Evolutionary conservation across 495 filamentous ascomycete species (phyloP), one percentile per base, ranked within the genome.

Genomic region (Penicillium silybi): DNA sequence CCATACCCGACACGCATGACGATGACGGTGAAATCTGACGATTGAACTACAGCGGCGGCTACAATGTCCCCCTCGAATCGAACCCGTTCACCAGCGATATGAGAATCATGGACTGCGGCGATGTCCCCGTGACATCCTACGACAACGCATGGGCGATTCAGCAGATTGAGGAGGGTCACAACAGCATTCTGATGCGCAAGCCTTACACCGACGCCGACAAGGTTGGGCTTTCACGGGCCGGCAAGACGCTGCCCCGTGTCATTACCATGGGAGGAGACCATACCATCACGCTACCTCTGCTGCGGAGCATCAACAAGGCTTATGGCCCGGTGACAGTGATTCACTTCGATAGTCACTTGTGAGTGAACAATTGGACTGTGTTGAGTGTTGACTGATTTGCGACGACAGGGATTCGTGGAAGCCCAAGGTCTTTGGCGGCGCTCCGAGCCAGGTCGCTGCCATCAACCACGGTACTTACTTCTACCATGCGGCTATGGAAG

Each of bases 391-490:
- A 19, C 37, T 39, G 18, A 39, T 9, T 37, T 15, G 13, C 1
- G n/a, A 2, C 6, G n/a, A 23, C 43, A 80, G 77, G 25, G 82
- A 85, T 52, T 80, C 82, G 13, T 85, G 82, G 82, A 75, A 73
- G 43, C 82, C 82, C 9, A 86, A 87, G 55, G 89, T 92, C 35
- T 86, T 86, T 56, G 83, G 83, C 35, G 83, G 83, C 16, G 75
- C 83, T 2, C 83, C 83, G n/a, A 78, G 71, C 46, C 50, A 78
- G 19, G 74, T 80, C 65, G 87, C 90, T 18, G 76, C 79, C 26
- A 78, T 95, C 48, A 95, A 95, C 63, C 90, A 96, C 68, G 90
- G 90, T 5, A 93, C 90, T 3, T 88, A 87, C 66, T 88, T 87
- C 70, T 89, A 82, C 59, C 84, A 85, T 56, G 79, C 81, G 3